Evolutionary conservation across 2,329 filamentous ascomycete species (phyloP).

Genomic region (Cercospora brassicicola): DNA sequence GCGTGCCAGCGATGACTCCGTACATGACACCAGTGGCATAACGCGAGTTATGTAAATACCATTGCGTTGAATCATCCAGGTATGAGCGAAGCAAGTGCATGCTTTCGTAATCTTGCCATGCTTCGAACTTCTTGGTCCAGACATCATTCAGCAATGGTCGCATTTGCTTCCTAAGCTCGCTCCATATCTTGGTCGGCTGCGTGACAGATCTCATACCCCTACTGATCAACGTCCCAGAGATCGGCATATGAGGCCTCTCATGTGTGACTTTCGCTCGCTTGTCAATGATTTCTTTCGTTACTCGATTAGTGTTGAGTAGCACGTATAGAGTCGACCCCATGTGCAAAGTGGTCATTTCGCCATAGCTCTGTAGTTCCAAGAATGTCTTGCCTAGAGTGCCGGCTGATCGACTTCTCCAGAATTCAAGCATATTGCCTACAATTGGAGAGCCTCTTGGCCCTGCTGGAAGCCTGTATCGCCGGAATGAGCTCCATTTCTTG

Average conservation of each 20-base stretch:
- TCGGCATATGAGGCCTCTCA: slow-evolving; percentile 20
- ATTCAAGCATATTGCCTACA: slow-evolving; percentile 17
- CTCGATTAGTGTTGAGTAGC: slow-evolving; percentile 18
- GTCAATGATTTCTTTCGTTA: slow-evolving; percentile 17
- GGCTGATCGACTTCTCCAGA: slow-evolving; percentile 14
- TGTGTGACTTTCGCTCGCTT: slow-evolving; percentile 17
- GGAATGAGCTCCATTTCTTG: slow-evolving; percentile 15
- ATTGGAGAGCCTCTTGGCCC: slow-evolving; percentile 14
- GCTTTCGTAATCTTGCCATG: slow-evolving; percentile 19
- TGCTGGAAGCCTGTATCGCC: slow-evolving; percentile 14
- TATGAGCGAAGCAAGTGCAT: slow-evolving; percentile 11
- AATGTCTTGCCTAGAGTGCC: slow-evolving; percentile 14
- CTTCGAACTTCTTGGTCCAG: slow-evolving; percentile 15
- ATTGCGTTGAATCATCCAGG: neutral
- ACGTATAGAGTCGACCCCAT: slow-evolving; percentile 19
- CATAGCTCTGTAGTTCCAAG: slow-evolving; percentile 4
- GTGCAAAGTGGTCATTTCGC: slow-evolving; percentile 19
- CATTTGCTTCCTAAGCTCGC: slow-evolving; percentile 14
- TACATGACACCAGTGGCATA: slow-evolving; percentile 19
- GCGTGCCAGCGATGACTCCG: slow-evolving; percentile 13
- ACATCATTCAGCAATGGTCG: slow-evolving; percentile 13
- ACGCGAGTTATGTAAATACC: slow-evolving; percentile 15
- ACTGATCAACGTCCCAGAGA: slow-evolving; percentile 15
- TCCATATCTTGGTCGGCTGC: slow-evolving; percentile 14
- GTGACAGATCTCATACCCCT: slow-evolving; percentile 19